Evolutionary conservation across 306 rosid species (phyloP).

Genomic region (Quercus cerris): DNA sequence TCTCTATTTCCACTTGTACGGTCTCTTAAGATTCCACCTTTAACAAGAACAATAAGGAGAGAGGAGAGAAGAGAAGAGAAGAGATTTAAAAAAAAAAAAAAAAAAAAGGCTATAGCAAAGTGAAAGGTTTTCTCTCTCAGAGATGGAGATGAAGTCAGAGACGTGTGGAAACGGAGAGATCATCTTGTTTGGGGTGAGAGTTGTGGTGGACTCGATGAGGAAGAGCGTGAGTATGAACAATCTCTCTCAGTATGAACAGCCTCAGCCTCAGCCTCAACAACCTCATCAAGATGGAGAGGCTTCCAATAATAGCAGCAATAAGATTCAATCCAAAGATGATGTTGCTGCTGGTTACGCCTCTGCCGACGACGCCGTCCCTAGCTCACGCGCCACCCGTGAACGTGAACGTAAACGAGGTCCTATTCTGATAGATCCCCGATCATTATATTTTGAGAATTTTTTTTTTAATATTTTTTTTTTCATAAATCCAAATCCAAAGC

Average conservation of each 20-base stretch:
- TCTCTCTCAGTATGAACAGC: constrained; percentile 86
- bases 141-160: not conserved
- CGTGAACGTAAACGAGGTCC: constrained; percentile 97
- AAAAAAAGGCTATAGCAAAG: not conserved
- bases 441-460: not conserved
- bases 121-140: too few relatives aligned
- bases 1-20: not conserved
- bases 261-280: constrained; percentile 29
- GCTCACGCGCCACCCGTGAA: constrained; percentile 62
- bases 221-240: constrained; percentile 95
- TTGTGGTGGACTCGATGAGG: constrained; percentile 94
- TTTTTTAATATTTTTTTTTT: not conserved
- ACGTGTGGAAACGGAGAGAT: constrained; percentile 32
- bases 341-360: constrained; percentile 68
- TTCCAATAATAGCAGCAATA: constrained; percentile 9
- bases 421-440: constrained; percentile 21
- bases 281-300: not conserved
- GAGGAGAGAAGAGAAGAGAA: not conserved
- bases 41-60: not conserved
- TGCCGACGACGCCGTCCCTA: constrained; percentile 77
- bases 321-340: constrained; percentile 31
- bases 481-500: too few relatives aligned
- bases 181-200: constrained; percentile 90
- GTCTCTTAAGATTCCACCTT: not conserved
- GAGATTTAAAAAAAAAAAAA: not conserved